These are phyloP conservation scores for Ceratocystiopsis minuta DNA, from an alignment of 2,329 filamentous ascomycete genomes.

Conservation along the genomic window DNA sequence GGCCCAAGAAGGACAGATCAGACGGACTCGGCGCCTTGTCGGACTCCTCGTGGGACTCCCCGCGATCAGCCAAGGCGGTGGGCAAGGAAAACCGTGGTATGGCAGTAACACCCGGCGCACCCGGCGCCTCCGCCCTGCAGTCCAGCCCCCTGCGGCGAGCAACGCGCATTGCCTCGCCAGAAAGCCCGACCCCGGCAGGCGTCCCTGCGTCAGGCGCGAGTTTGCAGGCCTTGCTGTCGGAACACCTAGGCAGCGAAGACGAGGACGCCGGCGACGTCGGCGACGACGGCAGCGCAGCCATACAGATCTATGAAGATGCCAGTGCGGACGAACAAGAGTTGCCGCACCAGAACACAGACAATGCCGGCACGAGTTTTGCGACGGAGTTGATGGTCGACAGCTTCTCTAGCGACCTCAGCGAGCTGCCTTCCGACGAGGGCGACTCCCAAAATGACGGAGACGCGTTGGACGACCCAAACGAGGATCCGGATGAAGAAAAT, in stretches of 20 bases:
- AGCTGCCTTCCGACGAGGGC: constrained; percentile 32
- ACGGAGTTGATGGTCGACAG: constrained; percentile 29
- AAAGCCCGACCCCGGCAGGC: constrained; percentile 41
- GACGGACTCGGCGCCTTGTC: constrained; percentile 33
- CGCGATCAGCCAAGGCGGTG: constrained; percentile 17
- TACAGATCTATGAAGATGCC: constrained; percentile 59
- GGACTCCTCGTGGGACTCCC: constrained; percentile 54
- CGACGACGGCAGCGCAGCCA: constrained; percentile 21
- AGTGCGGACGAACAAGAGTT: constrained; percentile 35
- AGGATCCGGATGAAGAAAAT: constrained; percentile 81
- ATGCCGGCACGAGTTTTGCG: constrained; percentile 26
- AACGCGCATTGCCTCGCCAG: constrained; percentile 50
- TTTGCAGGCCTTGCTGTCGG: constrained; percentile 26
- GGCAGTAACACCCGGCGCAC: constrained; percentile 9
- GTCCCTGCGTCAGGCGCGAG: constrained; percentile 22
- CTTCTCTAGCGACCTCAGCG: constrained; percentile 40
- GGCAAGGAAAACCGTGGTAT: constrained; percentile 8
- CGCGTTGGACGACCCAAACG: constrained; percentile 57
- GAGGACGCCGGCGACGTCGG: constrained; percentile 12
- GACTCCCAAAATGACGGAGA: constrained; percentile 35
- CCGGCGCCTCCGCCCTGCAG: constrained; percentile 24
- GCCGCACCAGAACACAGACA: constrained; percentile 15
- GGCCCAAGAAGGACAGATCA: constrained; percentile 42
- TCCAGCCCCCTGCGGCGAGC: constrained; percentile 40
- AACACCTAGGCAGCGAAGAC: constrained; percentile 11